Base-by-base conservation (phyloP, 75 land plant genomes). In the Picea sitchensis region DNA sequence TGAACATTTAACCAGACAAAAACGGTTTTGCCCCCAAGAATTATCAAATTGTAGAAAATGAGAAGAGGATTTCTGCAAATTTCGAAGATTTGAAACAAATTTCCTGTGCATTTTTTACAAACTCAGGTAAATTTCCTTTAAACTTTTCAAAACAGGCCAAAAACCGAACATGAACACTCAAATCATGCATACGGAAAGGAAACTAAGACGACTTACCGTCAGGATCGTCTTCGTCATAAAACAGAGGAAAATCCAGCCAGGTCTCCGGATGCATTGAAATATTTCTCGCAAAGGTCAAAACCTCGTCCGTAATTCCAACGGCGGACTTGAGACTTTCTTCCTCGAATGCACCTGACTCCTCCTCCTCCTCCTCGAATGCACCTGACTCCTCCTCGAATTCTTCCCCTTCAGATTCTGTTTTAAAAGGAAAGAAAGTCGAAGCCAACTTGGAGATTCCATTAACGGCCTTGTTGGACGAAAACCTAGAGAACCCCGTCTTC, bases 201-300 rank as follows among this genome's bases (percentile, higher is more conserved):
- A 67, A 32, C 20, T 34, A 17, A 71, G 74, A 71, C n/a, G 23
- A 41, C 86, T 36, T 87, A 94, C 96, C 96, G 64, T 94, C 94
- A 44, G 77, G 21, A 62, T 96, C 92, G 0, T 95, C 93, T n/a
- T 95, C 99, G 8, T 89, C 90, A 13, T 85, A 82, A 21, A 91
- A 58, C 47, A 88, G 64, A 17, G 99, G 98, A 67, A 94, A 96
- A 86, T 96, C 98, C 75, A 96, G 68, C 99, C 99, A 96, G 5
- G 99, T 96, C 83, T 96, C 98, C 0, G 99, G 99, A 82, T 96
- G 99, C 87, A 85, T 85, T 59, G 95, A 88, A 63, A 96, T 94
- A 57, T 92, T 96, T 80, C 84, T 86, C n/a, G 98, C 99, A 76
- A 96, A 96, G 0, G 99, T 78, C 79, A 94, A 79, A 41, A 92